Conservation (phyloP, 306 rosid genomes). For the Dryas alaskensis region DNA sequence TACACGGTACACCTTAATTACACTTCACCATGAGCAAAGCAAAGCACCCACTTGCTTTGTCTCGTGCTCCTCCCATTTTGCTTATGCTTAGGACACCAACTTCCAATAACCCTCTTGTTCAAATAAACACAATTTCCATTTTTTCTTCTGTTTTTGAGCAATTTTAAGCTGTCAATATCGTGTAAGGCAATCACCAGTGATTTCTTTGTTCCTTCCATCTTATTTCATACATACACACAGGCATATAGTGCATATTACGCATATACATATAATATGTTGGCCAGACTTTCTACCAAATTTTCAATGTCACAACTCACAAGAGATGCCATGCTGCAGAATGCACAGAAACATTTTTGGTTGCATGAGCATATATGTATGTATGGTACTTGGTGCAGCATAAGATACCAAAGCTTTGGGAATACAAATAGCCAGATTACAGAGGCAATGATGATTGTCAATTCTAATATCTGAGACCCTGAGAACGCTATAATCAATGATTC, state of each 20-base stretch:
- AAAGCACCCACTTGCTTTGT: slow-evolving; percentile 52
- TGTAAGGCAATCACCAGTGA: slow-evolving; percentile 29
- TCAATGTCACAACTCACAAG: too few species aligned
- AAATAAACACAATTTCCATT: slow-evolving; percentile 9
- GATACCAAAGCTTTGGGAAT: slow-evolving; percentile 33
- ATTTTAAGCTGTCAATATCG: slow-evolving; percentile 38
- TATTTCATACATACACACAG: background rate
- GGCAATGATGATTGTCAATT: slow-evolving; percentile 19
- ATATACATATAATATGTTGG: too few species aligned
- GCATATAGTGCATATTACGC: too few species aligned
- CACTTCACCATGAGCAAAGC: slow-evolving; percentile 41
- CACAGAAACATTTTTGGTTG: background rate
- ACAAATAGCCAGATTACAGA: slow-evolving; percentile 23
- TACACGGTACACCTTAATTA: slow-evolving; percentile 26
- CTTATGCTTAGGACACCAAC: slow-evolving; percentile 30
- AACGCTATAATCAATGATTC: slow-evolving; percentile 27
- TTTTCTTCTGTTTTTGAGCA: slow-evolving; percentile 25
- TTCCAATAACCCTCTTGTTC: slow-evolving; percentile 36
- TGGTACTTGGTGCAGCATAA: too few species aligned
- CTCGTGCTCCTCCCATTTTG: slow-evolving; percentile 65
- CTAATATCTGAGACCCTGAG: slow-evolving; percentile 27
- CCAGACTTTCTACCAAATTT: too few species aligned
- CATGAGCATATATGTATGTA: background rate
- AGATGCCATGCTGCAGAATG: too few species aligned
- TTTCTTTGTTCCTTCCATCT: slow-evolving; percentile 21